Evolutionary conservation across 176 grass and related monocot species (phyloP), one percentile per base, ranked within the genome.

Genomic region (Bromus sterilis): DNA sequence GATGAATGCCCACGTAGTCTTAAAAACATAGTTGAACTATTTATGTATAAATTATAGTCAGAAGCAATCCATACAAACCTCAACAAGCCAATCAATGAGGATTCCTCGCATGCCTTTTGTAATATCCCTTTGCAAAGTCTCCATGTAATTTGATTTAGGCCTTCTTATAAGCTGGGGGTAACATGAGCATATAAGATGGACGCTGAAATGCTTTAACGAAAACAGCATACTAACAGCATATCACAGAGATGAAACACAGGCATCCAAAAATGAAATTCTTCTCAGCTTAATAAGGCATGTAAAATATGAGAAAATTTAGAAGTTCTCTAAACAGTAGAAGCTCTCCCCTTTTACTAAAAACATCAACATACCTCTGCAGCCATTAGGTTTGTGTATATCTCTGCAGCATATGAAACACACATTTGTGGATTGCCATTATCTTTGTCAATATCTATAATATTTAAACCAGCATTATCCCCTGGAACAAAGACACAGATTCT

Each of bases 71-170:
- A 42, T 67, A 79, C 77, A 46, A 84, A 94, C 89, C 89, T 86
- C 89, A 67, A 94, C 84, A 87, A 94, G 92, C 89, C 92, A 94
- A 73, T 94, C 92, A 71, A 91, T 80, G 25, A 94, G 81, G 82
- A 91, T 71, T 55, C 84, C 84, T 36, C 89, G 86, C 89, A 89
- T 91, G 72, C 68, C 46, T 73, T 64, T 64, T 65, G 56, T 82
- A 74, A 89, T 86, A 56, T 89, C 83, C 56, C 26, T 46, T 40
- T 89, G 87, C 78, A 89, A 65, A 81, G 56, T 32, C 44, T 89
- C 83, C 78, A 89, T 71, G 35, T 85, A 89, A 78, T 85, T 86
- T 64, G 83, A 77, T 34, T 30, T 56, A 56, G 87, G 83, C 77
- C 82, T 82, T 86, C 73, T 89, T n/a, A 86, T 82, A 78, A 89